Evolutionary conservation across 2,329 filamentous ascomycete species (phyloP), one percentile per base, ranked within the genome.

Genomic region (Cercospora nicotianae): DNA sequence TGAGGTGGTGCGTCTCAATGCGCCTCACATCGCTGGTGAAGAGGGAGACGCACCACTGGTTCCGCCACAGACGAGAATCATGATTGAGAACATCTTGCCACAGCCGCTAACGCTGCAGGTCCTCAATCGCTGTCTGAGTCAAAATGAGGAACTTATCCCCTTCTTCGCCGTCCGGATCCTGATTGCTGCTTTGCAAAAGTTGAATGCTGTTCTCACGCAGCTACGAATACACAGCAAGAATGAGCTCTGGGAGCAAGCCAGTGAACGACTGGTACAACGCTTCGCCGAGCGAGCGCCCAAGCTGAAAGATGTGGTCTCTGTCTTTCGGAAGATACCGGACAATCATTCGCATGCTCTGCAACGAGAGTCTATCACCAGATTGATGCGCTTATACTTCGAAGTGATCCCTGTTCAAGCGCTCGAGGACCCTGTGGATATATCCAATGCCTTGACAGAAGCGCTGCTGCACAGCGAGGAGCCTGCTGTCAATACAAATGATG

Each of bases 361-460:
- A 75, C 87, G 90, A 67, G 91, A 96, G 75, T 89, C 92, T 23
- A 85, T 90, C n/a, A 91, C 91, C 67, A 90, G 91, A 72, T 81
- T 97, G 20, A 80, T 99, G 45, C 86, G 89, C 16, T 84, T 94
- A n/a, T 98, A 96, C 80, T 96, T 96, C 77, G 89, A 94, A 76
- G 85, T 91, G 2, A 85, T 93, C 8, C 94, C 95, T 1, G 89
- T 92, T 68, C 83, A 92, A 26, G 93, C 93, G 1, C 83, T 96
- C 13, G 89, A 90, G 71, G 91, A 93, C 73, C 95, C 91, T 72
- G 95, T 97, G 75, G 95, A 98, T 75, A 90, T 96, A 3, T 95
- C 94, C 0, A 82, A 90, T 0, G 85, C 91, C 20, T 84, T 99
- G 16, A 88, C 90, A 7, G 87, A 88, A 67, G 86, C 89, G 1